Conservation (phyloP, 441 rosid genomes). For the Corymbia calophylla region DNA sequence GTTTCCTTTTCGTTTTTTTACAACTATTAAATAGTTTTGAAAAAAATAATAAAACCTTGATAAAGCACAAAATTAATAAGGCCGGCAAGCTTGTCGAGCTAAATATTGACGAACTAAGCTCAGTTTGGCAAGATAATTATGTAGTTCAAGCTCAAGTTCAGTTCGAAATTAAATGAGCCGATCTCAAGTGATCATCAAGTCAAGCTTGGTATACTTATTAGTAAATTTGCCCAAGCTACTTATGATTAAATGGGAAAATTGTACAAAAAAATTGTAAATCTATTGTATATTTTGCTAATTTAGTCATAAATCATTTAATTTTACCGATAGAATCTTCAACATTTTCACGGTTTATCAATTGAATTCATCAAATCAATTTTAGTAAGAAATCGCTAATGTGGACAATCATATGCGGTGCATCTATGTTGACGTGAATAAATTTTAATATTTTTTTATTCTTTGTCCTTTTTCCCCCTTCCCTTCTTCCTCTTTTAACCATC, state of each 20-base stretch:
- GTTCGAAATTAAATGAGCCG: rapidly evolving
- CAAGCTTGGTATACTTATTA: neutral
- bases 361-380: too few relatives aligned
- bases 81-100: neutral
- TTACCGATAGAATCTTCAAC: too few relatives aligned
- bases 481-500: neutral
- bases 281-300: too few relatives aligned
- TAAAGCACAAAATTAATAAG: neutral
- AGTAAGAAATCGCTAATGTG: neutral
- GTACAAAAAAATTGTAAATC: too few relatives aligned
- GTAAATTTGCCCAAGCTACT: neutral
- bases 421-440: rapidly evolving
- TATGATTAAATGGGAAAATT: neutral
- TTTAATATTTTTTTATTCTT: too few relatives aligned
- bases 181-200: neutral
- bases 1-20: neutral
- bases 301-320: rapidly evolving
- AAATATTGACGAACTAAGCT: neutral
- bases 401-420: rapidly evolving
- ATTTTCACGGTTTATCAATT: too few relatives aligned
- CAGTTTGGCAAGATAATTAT: neutral
- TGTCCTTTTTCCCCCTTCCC: neutral
- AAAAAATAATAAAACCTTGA: rapidly evolving
- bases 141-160: neutral
- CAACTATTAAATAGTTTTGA: neutral